A percentile compares a stretch with the other conserved stretches of the same genome.
These are phyloP conservation scores for Sicyos edulis DNA, from an alignment of 306 rosid species.

Conservation along the genomic window DNA sequence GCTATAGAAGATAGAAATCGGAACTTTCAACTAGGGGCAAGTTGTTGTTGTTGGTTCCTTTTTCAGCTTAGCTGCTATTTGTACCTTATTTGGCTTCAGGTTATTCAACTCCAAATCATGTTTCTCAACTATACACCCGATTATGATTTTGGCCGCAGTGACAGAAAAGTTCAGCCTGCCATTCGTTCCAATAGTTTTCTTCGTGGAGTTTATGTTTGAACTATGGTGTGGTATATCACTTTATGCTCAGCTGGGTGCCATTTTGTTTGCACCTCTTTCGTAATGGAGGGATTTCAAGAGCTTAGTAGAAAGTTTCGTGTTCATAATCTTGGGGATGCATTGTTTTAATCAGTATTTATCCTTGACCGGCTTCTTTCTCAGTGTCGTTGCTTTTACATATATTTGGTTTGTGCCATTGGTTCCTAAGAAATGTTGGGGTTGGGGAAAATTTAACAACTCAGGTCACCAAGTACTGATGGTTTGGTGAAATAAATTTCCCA, in stretches of 20 bases:
- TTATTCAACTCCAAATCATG: neutral
- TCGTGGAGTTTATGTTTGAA: neutral
- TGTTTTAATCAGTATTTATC: neutral
- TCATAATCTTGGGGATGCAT: conserved; percentile 1
- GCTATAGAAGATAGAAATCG: neutral
- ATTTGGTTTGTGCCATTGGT: neutral
- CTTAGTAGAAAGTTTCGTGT: neutral
- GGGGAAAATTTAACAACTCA: neutral
- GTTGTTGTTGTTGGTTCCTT: neutral
- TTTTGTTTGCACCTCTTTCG: neutral
- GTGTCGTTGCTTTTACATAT: neutral
- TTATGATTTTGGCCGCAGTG: neutral
- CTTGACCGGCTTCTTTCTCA: neutral
- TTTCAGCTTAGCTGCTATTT: neutral
- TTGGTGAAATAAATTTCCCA: neutral
- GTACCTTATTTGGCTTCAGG: neutral
- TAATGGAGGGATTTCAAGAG: neutral
- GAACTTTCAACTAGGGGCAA: neutral
- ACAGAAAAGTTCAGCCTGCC: neutral
- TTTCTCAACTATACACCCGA: neutral
- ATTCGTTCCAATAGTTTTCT: neutral
- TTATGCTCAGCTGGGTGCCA: neutral
- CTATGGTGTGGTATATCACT: no score
- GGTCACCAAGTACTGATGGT: neutral
- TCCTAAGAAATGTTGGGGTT: neutral